Conservation (phyloP, 768 basidiomycete genomes). For the Termitomyces sp. region DNA sequence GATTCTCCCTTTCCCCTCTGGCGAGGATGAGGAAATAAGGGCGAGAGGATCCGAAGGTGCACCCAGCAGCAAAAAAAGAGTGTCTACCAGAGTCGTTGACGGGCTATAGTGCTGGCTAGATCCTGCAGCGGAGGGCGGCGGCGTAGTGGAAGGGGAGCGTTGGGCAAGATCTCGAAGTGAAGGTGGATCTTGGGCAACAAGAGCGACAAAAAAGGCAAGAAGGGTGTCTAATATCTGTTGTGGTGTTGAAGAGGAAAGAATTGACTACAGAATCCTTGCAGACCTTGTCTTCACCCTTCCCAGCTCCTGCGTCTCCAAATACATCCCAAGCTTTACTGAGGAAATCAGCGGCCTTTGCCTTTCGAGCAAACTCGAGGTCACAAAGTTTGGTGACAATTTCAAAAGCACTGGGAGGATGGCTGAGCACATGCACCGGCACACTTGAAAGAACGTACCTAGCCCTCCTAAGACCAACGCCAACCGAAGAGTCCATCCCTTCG, state of each 20-base stretch:
- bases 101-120: constrained; percentile 1
- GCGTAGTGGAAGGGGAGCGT: constrained; percentile 14
- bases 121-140: constrained; percentile 4
- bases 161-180: constrained; percentile 52
- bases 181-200: constrained; percentile 54
- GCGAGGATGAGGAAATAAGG: constrained; percentile 23
- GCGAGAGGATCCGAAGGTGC: constrained; percentile 41
- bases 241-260: background rate
- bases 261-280: background rate
- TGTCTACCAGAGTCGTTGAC: constrained; percentile 33
- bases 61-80: constrained; percentile 38
- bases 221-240: constrained; percentile 59
- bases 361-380: constrained; percentile 69
- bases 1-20: constrained; percentile 8
- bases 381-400: constrained; percentile 74
- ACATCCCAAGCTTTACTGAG: constrained; percentile 64
- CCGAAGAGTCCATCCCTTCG: constrained; percentile 61
- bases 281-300: constrained; percentile 51
- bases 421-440: background rate
- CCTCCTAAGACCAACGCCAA: constrained; percentile 51
- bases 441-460: constrained; percentile 45
- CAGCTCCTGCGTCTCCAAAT: constrained; percentile 52
- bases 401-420: constrained; percentile 45
- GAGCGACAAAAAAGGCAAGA: constrained; percentile 52
- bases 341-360: constrained; percentile 75